Base-by-base conservation (phyloP, 2,329 filamentous ascomycete species). In the Cladosporium oxysporum region DNA sequence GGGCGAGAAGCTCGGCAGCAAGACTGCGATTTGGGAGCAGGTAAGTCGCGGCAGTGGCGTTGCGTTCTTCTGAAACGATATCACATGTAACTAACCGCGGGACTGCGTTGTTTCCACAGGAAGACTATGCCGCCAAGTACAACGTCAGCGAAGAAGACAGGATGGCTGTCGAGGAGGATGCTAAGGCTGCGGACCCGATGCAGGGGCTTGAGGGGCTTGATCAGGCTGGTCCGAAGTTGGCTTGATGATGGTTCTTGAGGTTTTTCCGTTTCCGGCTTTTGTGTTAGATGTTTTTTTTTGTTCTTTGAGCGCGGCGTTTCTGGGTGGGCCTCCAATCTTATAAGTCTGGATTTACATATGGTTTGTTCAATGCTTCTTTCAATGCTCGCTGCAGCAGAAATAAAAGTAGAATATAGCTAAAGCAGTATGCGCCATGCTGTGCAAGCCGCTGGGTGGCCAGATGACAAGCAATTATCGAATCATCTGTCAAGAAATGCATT, bases 11-110 rank as follows among this genome's bases (percentile, higher is more conserved):
- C 78, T 99, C 53, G 93, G 94, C 28, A 96, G 92, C 82, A 96
- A 93, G 80, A 97, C 90, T 53, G 96, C 95, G 33, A 84, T 99
- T 58, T 99, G 95, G 96, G 92, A 97, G 78, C 94, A 98, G 89
- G 95, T 97, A 80, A 60, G 86, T 79, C 28, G 5, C 6, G 12
- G 26, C 16, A 31, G 50, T 33, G 18, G 52, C 52, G 28, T 29
- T 21, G 28, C 58, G 33, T 23, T 14, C 33, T 14, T 55, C 10
- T 33, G 29, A 57, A 57, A 29, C 35, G 6, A 41, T 41, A 44
- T n/a, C 37, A 44, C 37, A 44, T 44, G 18, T n/a, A 44, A 21
- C 37, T 44, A 44, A 44, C 18, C 37, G 10, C 18, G 5, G n/a
- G 23, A 26, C 23, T 44, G 10, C 18, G 37, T 16, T 41, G 23